Conservation (phyloP, 805 yeast genomes). For the Cyberlindnera bimundalis region DNA sequence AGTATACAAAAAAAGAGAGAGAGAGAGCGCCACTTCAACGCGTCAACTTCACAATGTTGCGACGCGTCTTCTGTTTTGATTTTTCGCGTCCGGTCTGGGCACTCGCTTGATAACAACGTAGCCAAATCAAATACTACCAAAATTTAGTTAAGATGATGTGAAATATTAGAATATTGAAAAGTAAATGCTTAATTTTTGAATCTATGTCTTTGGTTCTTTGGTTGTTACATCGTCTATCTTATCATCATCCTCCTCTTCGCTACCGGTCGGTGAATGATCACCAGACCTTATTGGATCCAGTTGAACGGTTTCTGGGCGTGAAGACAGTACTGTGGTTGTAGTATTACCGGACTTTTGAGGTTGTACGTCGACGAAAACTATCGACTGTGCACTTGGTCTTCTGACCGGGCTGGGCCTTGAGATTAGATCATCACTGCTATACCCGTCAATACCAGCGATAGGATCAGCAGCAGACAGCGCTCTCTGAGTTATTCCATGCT, state of each 20-base stretch:
- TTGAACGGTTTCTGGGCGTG: background rate
- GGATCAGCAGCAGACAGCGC: constrained; percentile 43
- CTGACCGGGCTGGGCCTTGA: constrained; percentile 11
- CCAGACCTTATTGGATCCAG: constrained; percentile 5
- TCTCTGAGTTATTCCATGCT: constrained; percentile 37
- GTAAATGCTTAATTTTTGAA: too few relatives aligned
- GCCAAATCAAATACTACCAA: too few relatives aligned
- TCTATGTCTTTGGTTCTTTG: too few relatives aligned
- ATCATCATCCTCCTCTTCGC: background rate
- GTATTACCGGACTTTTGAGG: background rate
- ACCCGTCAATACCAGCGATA: constrained; percentile 43
- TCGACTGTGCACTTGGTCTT: constrained; percentile 8
- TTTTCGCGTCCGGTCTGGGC: constrained; percentile 2
- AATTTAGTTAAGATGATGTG: too few relatives aligned
- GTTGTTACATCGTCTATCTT: background rate
- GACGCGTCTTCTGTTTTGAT: constrained; percentile 7
- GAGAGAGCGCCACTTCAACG: background rate
- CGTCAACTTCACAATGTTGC: constrained; percentile 1
- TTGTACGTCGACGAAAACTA: background rate
- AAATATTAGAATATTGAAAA: too few relatives aligned
- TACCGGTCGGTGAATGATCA: constrained; percentile 1
- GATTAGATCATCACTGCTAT: constrained; percentile 18
- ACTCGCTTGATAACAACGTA: background rate
- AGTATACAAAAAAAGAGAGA: too few relatives aligned
- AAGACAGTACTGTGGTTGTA: background rate